Base-by-base conservation (phyloP, 2,329 filamentous ascomycete genomes). In the Pestalotiopsis sp. region DNA sequence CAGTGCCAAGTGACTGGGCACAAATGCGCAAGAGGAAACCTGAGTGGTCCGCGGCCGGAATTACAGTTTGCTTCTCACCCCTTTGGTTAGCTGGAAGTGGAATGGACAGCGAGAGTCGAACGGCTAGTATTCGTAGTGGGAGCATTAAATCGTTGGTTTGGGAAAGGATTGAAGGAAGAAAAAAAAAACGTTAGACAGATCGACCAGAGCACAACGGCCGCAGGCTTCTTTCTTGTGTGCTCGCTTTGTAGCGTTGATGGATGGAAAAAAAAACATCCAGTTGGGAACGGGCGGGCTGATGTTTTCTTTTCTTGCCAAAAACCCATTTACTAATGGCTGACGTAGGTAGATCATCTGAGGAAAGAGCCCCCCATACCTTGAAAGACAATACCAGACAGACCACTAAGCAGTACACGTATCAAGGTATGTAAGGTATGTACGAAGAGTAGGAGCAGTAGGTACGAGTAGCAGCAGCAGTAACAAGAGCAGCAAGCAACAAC, bases 321-420 rank as follows among this genome's bases (percentile, higher is more conserved):
- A 17, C 60, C 60, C 9, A 6, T 52, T 49, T 23, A 27, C 31
- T 39, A 23, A 64, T 64, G 27, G n/a, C 36, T 62, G 25, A 62
- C 59, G 59, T 39, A 61, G 59, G 59, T 38, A 62, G 59, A 62
- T 62, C 59, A 62, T 38, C 45, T n/a, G 13, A 49, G 31, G 31
- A 49, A 49, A 49, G n/a, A 49, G n/a, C 45, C 14, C 45, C 17
- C 45, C 45, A n/a, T n/a, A 45, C 41, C 17, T 17, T 36, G 31
- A 36, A 36, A 36, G 31, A 36, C 41, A n/a, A 7, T 27, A 52
- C 23, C 17, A 59, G 25, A 25, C 17, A 59, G 25, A 25, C 23
- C 17, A 59, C n/a, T 59, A 59, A 59, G 25, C 23, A 59, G 31
- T 36, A 36, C 31, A 36, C 31, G 31, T 36, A 27, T 27, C 27